These are phyloP conservation scores for Capronia coronata DNA, from an alignment of 2,329 filamentous ascomycete species.

Conservation along the genomic window DNA sequence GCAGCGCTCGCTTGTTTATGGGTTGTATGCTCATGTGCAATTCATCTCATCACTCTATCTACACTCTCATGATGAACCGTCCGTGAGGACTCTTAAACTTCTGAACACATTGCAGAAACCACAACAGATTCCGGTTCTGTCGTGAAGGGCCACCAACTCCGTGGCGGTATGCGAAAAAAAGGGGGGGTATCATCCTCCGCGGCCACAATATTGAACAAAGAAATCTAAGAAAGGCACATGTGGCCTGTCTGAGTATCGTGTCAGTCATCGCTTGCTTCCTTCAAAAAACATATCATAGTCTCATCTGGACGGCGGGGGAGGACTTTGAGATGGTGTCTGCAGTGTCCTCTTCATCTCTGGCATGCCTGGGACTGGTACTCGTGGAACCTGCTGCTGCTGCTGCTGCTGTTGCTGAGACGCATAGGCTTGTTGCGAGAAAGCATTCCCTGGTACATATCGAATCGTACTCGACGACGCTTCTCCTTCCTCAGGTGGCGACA, in stretches of 20 bases:
- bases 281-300: not conserved
- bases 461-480: constrained; percentile 5
- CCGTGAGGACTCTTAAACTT: too few species aligned
- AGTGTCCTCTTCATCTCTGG: constrained; percentile 23
- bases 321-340: not conserved
- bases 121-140: too few species aligned
- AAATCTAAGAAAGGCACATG: too few species aligned
- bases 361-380: constrained; percentile 24
- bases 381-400: constrained; percentile 2
- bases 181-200: too few species aligned
- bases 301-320: constrained; percentile 13
- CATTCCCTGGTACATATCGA: constrained; percentile 25
- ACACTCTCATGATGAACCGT: too few species aligned
- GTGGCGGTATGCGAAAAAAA: too few species aligned
- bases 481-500: constrained; percentile 10
- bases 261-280: not conserved
- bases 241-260: not conserved
- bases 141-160: too few species aligned
- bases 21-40: too few species aligned
- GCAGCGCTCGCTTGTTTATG: too few species aligned
- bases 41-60: too few species aligned
- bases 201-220: too few species aligned
- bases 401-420: constrained; percentile 3
- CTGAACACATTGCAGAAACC: too few species aligned
- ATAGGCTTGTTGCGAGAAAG: constrained; percentile 26